Percentiles rank a stretch among this genome's conserved stretches.
Conservation (phyloP, 805 yeast genomes). For the Scheffersomyces ergatensis region DNA sequence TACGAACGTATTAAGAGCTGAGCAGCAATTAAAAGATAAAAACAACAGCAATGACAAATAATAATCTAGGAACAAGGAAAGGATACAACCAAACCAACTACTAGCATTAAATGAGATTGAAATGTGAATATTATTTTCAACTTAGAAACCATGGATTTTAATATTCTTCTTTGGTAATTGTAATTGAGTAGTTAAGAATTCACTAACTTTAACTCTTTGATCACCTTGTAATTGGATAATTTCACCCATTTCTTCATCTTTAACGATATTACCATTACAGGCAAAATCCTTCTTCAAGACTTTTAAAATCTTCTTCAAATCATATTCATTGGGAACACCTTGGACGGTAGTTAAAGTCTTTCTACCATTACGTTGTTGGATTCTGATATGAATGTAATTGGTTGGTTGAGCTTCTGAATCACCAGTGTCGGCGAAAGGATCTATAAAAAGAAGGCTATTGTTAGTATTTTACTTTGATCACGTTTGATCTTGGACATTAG, state of each 20-base stretch:
- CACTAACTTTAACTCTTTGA: slow-evolving; percentile 95
- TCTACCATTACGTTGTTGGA: slow-evolving; percentile 99
- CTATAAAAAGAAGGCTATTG: slow-evolving; percentile 33
- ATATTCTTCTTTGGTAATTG: slow-evolving; percentile 93
- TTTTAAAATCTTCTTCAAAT: slow-evolving; percentile 87
- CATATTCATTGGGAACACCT: slow-evolving; percentile 95
- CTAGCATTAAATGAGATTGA: no score
- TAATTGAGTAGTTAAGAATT: slow-evolving; percentile 82
- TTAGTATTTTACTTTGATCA: no score
- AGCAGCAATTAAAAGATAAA: no score
- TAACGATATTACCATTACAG: slow-evolving; percentile 97
- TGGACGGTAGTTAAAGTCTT: slow-evolving; percentile 97
- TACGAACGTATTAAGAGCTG: no score
- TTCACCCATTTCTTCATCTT: slow-evolving; percentile 94
- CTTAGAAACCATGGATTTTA: slow-evolving; percentile 95
- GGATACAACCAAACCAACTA: no score
- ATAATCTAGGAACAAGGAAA: no score
- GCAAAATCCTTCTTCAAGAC: slow-evolving; percentile 97
- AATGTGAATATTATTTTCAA: not conserved
- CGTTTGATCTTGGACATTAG: no score
- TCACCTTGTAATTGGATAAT: slow-evolving; percentile 98
- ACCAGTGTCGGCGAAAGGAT: slow-evolving; percentile 99
- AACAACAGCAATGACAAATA: no score
- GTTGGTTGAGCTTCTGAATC: slow-evolving; percentile 97
- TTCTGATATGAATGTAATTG: slow-evolving; percentile 95